Base-by-base conservation (phyloP, 768 basidiomycete genomes). In the Mycena alexandri region DNA sequence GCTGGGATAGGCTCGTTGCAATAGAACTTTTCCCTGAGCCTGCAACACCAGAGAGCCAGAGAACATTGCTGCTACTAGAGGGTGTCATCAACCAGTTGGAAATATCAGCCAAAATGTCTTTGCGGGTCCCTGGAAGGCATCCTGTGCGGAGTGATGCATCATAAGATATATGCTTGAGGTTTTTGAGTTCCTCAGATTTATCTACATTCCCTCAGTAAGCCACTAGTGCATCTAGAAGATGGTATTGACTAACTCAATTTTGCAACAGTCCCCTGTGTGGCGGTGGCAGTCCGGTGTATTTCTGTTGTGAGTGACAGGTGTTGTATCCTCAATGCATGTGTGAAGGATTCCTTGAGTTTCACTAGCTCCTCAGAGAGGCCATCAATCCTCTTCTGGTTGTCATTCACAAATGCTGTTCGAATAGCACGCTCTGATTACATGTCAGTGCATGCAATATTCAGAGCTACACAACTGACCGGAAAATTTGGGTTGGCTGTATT, bases 31-130 rank as follows among this genome's bases (percentile, higher is more conserved):
- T 55, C 0, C 54, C 54, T 2, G 36, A 12, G 10, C 54, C 54
- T 38, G 68, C 70, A 9, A 69, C 57, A n/a, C 73, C 73, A 57
- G 60, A 44, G 5, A 75, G n/a, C 73, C 73, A 75, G 11, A 56
- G 24, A 13, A 56, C 43, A 43, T 56, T 56, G 41, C 2, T 12
- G 7, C 2, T 24, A 16, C 13, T 21, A 11, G 24, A 56, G 11
- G 55, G 43, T 3, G 41, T 56, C 1, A 17, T 14, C 9, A 56
- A 14, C 55, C 41, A 56, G 5, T 56, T 21, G 6, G 55, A 43
- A 38, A 61, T 22, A 2, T 17, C 8, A 12, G 34, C 17, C 16
- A 61, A 4, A 14, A 50, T 24, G n/a, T 50, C 59, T 25, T 51
- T 34, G 8, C 59, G 59, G 16, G 59, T 61, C n/a, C 59, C 59